Evolutionary conservation across 2,329 filamentous ascomycete species (phyloP), one percentile per base, ranked within the genome.

Genomic region (Thielaviopsis punctulata): DNA sequence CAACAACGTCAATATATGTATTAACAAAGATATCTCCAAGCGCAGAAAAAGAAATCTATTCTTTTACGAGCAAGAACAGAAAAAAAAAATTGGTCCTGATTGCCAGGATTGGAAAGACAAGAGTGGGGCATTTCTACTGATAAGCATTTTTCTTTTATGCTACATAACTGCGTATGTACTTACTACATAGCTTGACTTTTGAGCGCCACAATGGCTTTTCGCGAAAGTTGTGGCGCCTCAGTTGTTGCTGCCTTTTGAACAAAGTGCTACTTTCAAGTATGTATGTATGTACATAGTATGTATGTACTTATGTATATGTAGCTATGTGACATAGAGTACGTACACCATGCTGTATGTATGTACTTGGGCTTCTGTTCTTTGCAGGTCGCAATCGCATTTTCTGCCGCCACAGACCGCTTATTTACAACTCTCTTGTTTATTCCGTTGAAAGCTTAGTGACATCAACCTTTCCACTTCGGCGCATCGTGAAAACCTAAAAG

Each of bases 81-180:
- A 60, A 62, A 60, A 59, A 62, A 62, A 61, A 57, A 55, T 55
- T 48, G 53, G 45, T 19, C n/a, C 39, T 43, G 22, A 39, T 46
- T 21, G 27, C 46, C 27, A 55, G 49, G 53, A 55, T 55, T 52
- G 47, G 50, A 44, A 52, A 55, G 41, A 43, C 9, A 3, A 41
- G 24, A 49, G 53, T 55, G 50, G 47, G 52, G 53, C 49, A 19
- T 19, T 18, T 23, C 21, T 48, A 15, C 50, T 36, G 50, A 55
- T 55, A 50, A 55, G 49, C 39, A 51, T 8, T 48, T 21, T 13
- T 45, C 23, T 19, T 39, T 49, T 19, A 22, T 36, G 19, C 12
- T 45, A 27, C 24, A 23, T 18, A n/a, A n/a, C n/a, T n/a, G n/a
- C n/a, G n/a, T n/a, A n/a, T n/a, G n/a, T n/a, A n/a, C n/a, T n/a